phyloP scores from a whole-genome alignment of 257 asterid genomes.

The Thymus mandschuricus region DNA sequence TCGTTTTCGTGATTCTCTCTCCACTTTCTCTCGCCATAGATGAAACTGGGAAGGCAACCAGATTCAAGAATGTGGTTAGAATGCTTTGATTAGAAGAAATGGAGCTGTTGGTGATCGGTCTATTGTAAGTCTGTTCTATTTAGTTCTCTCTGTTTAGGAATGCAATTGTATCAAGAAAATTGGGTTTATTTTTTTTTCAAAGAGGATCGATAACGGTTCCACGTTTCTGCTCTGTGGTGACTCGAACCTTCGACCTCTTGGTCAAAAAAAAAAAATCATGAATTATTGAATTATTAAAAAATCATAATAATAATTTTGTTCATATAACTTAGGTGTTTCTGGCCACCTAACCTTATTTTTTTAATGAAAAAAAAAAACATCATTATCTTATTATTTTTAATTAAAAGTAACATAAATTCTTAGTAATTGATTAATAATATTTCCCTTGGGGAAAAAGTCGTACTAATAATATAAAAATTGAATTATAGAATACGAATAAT shows the following conservation, averaged over 20 bases:
- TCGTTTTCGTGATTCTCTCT: not conserved
- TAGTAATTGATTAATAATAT: not conserved
- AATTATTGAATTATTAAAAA: no score
- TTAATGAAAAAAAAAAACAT: not conserved
- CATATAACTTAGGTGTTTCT: slow-evolving; percentile 22
- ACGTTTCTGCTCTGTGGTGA: no score
- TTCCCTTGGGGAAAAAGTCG: not conserved
- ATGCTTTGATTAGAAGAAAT: not conserved
- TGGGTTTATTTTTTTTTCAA: not conserved
- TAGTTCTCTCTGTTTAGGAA: no score
- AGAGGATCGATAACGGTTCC: no score
- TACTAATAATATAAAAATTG: not conserved
- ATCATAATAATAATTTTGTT: not conserved
- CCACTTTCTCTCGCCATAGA: not conserved
- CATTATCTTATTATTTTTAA: not conserved
- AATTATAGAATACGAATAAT: not conserved
- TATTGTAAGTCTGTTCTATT: no score
- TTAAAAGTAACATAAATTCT: not conserved
- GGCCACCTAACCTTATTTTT: slow-evolving; percentile 32
- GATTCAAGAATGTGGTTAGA: slow-evolving; percentile 2
- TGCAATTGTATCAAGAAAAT: not conserved
- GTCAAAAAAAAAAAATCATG: no score
- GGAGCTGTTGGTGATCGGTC: not conserved
- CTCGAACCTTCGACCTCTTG: no score
- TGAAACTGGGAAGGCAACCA: not conserved